Base-by-base conservation (phyloP, 768 basidiomycete genomes). In the Lentinula guzmanii region DNA sequence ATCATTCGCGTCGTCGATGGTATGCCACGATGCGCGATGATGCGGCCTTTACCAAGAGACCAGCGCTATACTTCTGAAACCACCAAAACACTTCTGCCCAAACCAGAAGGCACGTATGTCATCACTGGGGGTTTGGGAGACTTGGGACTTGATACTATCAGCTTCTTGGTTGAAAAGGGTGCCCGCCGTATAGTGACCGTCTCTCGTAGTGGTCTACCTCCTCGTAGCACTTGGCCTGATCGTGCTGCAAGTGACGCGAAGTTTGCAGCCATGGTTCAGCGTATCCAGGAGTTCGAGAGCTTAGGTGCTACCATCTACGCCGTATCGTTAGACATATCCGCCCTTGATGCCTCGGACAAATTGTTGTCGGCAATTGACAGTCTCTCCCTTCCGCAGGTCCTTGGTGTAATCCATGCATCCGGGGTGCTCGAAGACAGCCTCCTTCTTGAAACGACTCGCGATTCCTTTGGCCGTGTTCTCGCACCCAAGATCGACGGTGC, bases 21-120 rank as follows among this genome's bases (percentile, higher is more conserved):
- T 13, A 54, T 54, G 53, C 53, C 53, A 39, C 53, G 18, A 54
- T 41, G 53, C n/a, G 53, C 53, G 15, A 54, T 54, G 34, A 54
- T 54, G 53, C 53, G 37, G 13, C 37, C 53, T 39, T 35, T 54
- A 1, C 37, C 53, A 8, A 54, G 53, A 54, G 53, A 35, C 21
- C 33, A 39, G 37, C 53, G 53, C n/a, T 54, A 54, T 54, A 5
- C 53, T 15, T 18, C 53, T 4, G 13, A 54, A 21, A 21, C 15
- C 18, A 13, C 53, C 18, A 54, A 24, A 21, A 54, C 53, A 1
- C 53, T 54, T 54, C 35, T 54, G 4, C 53, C 33, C n/a, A 35
- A 18, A 54, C 34, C 37, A 15, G 34, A 54, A n/a, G 53, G 53
- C 4, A 54, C 53, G 16, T 54, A 54, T 54, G 37, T 54, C 2